Conservation (phyloP, 2,329 filamentous ascomycete genomes). For the Sporothrix protearum region DNA sequence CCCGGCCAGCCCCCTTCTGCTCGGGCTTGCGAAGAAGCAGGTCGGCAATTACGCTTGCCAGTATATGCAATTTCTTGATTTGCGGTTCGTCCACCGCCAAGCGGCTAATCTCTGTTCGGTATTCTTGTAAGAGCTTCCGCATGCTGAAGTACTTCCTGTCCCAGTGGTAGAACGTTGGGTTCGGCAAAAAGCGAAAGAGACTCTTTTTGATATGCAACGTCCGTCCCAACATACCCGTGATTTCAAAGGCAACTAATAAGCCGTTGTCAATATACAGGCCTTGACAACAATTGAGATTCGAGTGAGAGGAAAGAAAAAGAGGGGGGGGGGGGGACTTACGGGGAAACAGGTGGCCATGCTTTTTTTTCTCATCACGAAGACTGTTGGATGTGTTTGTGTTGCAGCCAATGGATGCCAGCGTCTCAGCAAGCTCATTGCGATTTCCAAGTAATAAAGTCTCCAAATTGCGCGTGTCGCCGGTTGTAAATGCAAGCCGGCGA, state of each 20-base stretch:
- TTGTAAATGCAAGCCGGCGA: constrained; percentile 39
- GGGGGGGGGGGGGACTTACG: constrained; percentile 35
- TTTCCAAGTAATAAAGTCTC: constrained; percentile 48
- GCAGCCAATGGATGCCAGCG: constrained; percentile 52
- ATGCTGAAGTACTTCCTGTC: constrained; percentile 48
- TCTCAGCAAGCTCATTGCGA: constrained; percentile 49
- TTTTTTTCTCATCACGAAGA: constrained; percentile 40
- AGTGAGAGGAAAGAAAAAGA: neutral
- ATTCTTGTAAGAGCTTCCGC: constrained; percentile 42
- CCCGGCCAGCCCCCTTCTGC: neutral
- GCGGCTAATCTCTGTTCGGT: constrained; percentile 34
- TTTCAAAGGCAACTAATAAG: constrained; percentile 51
- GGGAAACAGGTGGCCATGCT: constrained; percentile 50
- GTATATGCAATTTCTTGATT: constrained; percentile 21
- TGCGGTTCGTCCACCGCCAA: constrained; percentile 19
- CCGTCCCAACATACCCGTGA: constrained; percentile 55
- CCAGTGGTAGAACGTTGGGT: constrained; percentile 55
- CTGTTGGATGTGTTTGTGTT: constrained; percentile 50
- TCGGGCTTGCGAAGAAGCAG: constrained; percentile 20
- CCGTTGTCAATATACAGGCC: neutral
- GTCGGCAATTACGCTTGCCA: constrained; percentile 19
- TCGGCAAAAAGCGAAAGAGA: constrained; percentile 53
- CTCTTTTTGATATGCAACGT: constrained; percentile 49
- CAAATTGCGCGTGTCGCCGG: constrained; percentile 43
- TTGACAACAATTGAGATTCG: too few relatives aligned